Evolutionary conservation across 176 grass and related monocot species (phyloP), one percentile per base, ranked within the genome.

Genomic region (Musa beccarii): DNA sequence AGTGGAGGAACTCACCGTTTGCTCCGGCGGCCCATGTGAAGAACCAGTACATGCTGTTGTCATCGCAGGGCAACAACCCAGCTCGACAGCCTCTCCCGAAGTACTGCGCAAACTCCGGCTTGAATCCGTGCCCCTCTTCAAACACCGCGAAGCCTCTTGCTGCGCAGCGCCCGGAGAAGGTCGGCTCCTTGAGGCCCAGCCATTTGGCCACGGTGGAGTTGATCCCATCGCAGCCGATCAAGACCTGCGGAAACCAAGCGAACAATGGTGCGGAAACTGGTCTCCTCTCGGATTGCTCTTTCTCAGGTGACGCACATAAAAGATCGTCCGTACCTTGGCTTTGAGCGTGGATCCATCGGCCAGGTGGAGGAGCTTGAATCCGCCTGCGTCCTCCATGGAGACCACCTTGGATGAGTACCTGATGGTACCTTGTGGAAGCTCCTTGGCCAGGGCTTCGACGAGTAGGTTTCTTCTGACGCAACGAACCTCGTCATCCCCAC

Each of bases 391-490:
- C 55, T 97, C 66, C 76, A 97, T 92, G 21, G 71, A 77, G 25
- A 81, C 77, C 9, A 97, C 78, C 77, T 81, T 97, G 34, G 85
- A 92, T 53, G 93, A 96, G 79, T 81, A 96, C 63, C 87, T 88
- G 81, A 96, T 76, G 49, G 81, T 82, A 74, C 63, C 85, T 23
- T 2, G 11, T 2, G 89, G 89, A 20, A 96, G 74, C 81, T 92
- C 81, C 8, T 74, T 77, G 17, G 76, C 85, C 50, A 92, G 80
- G 17, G 75, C 75, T 63, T 85, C 81, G 11, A 90, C 54, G 43
- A 96, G 64, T 15, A 87, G n/a, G 63, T 88, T 84, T 4, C 93
- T 85, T 74, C 54, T 83, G 22, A 90, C 79, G 74, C 87, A 87
- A 3, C 86, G 68, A 53, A 81, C 68, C 50, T 96, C 93, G 61